phyloP scores from a whole-genome alignment of 2,329 filamentous ascomycete species.

The Neoascochyta sp. region DNA sequence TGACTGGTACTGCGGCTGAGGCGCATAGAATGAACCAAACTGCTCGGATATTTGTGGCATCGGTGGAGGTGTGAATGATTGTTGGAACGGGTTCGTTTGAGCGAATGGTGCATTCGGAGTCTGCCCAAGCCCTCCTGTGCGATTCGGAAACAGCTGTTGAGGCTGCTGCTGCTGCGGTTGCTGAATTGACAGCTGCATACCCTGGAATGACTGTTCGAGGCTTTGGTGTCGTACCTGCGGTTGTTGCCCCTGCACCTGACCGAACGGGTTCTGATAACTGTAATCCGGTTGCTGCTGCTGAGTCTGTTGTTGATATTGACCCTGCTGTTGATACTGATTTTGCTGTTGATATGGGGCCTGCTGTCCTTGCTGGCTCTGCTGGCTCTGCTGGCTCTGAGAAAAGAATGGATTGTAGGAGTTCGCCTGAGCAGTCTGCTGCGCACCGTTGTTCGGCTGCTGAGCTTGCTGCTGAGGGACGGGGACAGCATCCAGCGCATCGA shows the following conservation, averaged over 20 bases:
- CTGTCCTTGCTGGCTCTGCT: slow-evolving; percentile 22
- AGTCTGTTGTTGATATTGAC: slow-evolving; percentile 7
- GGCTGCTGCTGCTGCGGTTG: slow-evolving; percentile 43
- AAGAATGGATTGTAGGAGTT: slow-evolving; percentile 70
- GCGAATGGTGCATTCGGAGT: slow-evolving; percentile 36
- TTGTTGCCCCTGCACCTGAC: slow-evolving; percentile 21
- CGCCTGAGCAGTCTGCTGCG: slow-evolving; percentile 22
- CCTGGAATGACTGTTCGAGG: slow-evolving; percentile 70
- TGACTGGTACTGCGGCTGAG: slow-evolving; percentile 36
- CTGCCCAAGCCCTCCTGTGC: slow-evolving; percentile 60
- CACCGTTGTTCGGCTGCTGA: slow-evolving; percentile 26
- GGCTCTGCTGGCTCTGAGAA: slow-evolving; percentile 31
- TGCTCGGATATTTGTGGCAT: slow-evolving; percentile 41
- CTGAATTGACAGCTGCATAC: slow-evolving; percentile 59
- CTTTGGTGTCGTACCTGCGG: slow-evolving; percentile 17
- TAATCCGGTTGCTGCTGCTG: slow-evolving; percentile 9
- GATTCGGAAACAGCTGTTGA: slow-evolving; percentile 62
- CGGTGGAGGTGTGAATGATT: slow-evolving; percentile 41
- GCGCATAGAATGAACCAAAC: slow-evolving; percentile 32
- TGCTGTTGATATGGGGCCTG: slow-evolving; percentile 18
- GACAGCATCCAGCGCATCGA: slow-evolving; percentile 42
- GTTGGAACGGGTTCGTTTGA: slow-evolving; percentile 41
- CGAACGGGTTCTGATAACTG: slow-evolving; percentile 13
- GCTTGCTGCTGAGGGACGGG: slow-evolving; percentile 26
- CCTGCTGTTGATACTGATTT: slow-evolving; percentile 11